Evolutionary conservation across 2,329 filamentous ascomycete species (phyloP), one percentile per base, ranked within the genome.

Genomic region (Phaeosphaeriaceae sp.): DNA sequence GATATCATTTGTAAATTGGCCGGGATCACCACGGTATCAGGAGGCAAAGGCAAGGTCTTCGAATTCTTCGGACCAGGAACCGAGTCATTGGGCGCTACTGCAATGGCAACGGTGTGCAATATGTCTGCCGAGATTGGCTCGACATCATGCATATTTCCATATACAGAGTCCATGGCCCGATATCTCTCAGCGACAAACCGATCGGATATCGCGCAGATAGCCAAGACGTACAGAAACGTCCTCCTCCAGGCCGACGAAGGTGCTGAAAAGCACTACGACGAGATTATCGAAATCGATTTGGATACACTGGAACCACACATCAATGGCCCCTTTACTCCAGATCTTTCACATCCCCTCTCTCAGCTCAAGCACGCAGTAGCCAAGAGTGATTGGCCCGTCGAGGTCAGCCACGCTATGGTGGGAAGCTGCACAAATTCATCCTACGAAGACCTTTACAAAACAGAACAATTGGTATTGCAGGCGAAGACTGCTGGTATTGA

Each of bases 391-490:
- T 99, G 95, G 95, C 95, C 95, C 21, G 90, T 95, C 81, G 93
- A 97, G 78, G 86, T 99, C 75, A 97, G 97, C 85, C 95, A 97
- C 69, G 94, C 94, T 77, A 85, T 99, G 58, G 98, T 99, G 75
- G 95, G 95, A 70, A 97, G 93, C 82, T 99, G 95, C 84, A 99
- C 95, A 52, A 99, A 99, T 85, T 97, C 92, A 78, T 98, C 95
- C 1, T 99, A 98, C 78, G 91, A 97, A 80, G 95, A 99, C 77
- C 99, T 99, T 95, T 96, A 94, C 35, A 90, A 94, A 61, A 92
- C 94, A 15, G 94, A 97, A 80, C 89, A 93, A 74, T 87, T 99
- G 56, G 92, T 98, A 58, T 94, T 94, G 79, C 94, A 97, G 78
- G 95, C 95, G 10, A 86, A 89, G 53, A 88, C 89, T 59, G 95